phyloP scores from a whole-genome alignment of 805 yeast species.

The Jamesozyma spencerorum region DNA sequence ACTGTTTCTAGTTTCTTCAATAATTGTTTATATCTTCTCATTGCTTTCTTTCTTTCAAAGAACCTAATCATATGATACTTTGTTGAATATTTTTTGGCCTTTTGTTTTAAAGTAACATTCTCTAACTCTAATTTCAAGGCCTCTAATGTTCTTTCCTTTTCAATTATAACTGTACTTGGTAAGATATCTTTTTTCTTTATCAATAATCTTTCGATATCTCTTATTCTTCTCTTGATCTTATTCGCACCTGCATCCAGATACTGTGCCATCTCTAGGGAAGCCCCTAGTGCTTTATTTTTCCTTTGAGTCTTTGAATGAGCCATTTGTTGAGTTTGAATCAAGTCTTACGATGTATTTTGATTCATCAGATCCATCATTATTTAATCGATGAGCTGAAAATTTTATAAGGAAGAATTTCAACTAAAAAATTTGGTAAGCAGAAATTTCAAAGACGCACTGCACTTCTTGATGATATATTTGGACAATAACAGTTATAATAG shows the following conservation, averaged over 20 bases:
- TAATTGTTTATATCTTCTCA: conserved; percentile 51
- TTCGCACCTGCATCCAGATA: conserved; percentile 35
- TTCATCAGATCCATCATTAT: not conserved
- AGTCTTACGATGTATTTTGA: too few relatives aligned
- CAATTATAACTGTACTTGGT: conserved; percentile 55
- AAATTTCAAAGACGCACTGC: too few relatives aligned
- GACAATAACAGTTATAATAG: too few relatives aligned
- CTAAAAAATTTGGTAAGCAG: not conserved
- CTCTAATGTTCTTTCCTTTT: conserved; percentile 67
- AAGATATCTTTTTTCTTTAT: conserved; percentile 42
- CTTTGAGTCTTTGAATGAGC: conserved; percentile 6
- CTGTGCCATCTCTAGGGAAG: conserved; percentile 31
- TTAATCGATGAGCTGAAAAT: conserved; percentile 4
- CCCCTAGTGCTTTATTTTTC: conserved; percentile 12
- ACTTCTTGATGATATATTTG: too few relatives aligned
- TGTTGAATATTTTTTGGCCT: conserved; percentile 45
- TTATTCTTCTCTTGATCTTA: conserved; percentile 71
- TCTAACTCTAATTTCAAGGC: conserved; percentile 53
- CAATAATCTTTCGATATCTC: conserved; percentile 73
- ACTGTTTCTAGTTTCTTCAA: conserved; percentile 27
- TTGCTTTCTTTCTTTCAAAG: conserved; percentile 81
- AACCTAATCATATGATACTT: conserved; percentile 91
- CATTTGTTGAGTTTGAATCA: not conserved
- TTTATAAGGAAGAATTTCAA: not conserved
- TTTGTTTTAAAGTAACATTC: conserved; percentile 36